phyloP scores from a whole-genome alignment of 225 moss, liverwort and hornwort species.

The Neckera pumila region DNA sequence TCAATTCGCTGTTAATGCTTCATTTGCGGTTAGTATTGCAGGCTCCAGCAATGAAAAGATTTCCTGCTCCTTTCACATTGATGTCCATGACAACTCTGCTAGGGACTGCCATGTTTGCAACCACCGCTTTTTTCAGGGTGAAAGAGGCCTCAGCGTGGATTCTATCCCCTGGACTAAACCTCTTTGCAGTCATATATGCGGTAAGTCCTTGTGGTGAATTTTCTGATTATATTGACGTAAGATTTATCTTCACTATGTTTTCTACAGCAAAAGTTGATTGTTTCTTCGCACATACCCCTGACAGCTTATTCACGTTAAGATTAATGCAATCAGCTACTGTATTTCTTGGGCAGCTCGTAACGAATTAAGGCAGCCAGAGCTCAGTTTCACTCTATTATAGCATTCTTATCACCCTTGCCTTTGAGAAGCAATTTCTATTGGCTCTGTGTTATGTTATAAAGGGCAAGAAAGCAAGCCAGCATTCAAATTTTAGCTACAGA shows the following conservation, averaged over 20 bases:
- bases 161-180: constrained; percentile 28
- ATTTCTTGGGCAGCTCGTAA: background rate
- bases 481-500: background rate
- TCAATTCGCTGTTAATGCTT: background rate
- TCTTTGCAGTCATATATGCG: constrained; percentile 56
- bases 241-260: background rate
- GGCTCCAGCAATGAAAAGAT: constrained; percentile 36
- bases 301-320: background rate
- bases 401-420: background rate
- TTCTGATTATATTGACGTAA: background rate
- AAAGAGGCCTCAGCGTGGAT: constrained; percentile 42
- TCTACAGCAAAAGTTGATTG: background rate
- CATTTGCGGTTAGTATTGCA: constrained; percentile 1
- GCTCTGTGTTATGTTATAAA: background rate
- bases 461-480: background rate
- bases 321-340: background rate
- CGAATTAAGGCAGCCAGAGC: background rate
- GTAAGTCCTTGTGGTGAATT: background rate
- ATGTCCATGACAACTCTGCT: constrained; percentile 28
- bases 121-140: constrained; percentile 36
- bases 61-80: constrained; percentile 68
- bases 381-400: background rate
- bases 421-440: background rate
- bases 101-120: constrained; percentile 40
- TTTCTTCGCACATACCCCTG: no score